Evolutionary conservation across 768 basidiomycete genomes (phyloP).

Genomic region (Phylloporus sp.): DNA sequence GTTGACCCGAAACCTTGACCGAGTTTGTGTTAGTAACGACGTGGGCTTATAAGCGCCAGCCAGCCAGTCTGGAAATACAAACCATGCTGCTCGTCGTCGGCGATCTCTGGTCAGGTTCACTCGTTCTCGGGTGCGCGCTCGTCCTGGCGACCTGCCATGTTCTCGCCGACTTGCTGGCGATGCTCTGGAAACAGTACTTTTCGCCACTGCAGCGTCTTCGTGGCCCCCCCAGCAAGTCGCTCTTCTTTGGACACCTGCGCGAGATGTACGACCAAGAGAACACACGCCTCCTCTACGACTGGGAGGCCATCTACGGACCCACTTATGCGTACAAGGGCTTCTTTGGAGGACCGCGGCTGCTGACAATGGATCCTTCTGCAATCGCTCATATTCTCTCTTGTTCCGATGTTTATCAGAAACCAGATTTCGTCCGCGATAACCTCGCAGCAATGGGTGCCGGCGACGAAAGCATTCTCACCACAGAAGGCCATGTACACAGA

Average conservation of each 20-base stretch:
- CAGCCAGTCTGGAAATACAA: too few relatives aligned
- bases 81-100: neutral
- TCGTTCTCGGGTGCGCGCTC: conserved; percentile 8
- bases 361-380: conserved; percentile 56
- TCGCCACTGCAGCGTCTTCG: conserved; percentile 47
- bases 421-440: conserved; percentile 49
- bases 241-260: conserved; percentile 49
- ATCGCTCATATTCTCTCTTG: conserved; percentile 53
- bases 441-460: conserved; percentile 50
- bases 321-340: conserved; percentile 52
- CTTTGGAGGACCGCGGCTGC: conserved; percentile 46
- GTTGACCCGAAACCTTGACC: too few relatives aligned
- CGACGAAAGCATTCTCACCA: conserved; percentile 44
- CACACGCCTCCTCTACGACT: conserved; percentile 41
- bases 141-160: conserved; percentile 21
- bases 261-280: conserved; percentile 59
- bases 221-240: conserved; percentile 42
- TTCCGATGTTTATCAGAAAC: conserved; percentile 58
- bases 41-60: too few relatives aligned
- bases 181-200: conserved; percentile 40
- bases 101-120: neutral
- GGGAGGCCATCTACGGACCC: conserved; percentile 43
- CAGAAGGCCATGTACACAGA: conserved; percentile 52
- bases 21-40: too few relatives aligned
- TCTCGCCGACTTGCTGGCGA: conserved; percentile 34